phyloP scores from a whole-genome alignment of 2,329 filamentous ascomycete genomes.

The Geosmithia flava region DNA sequence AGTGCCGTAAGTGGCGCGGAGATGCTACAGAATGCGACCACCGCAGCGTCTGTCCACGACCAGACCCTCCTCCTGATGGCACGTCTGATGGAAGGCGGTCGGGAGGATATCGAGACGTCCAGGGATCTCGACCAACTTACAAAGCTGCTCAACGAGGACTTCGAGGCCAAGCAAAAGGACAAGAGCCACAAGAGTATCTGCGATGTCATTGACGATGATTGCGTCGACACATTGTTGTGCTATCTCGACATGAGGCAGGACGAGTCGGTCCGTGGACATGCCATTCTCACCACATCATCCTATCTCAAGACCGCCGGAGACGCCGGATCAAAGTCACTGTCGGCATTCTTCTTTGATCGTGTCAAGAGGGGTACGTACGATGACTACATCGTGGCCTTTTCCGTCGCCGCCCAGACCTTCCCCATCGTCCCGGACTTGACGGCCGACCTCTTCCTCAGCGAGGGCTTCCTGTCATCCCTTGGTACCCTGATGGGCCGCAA shows the following conservation, averaged over 20 bases:
- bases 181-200: constrained; percentile 36
- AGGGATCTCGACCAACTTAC: constrained; percentile 45
- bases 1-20: constrained; percentile 12
- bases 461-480: constrained; percentile 72
- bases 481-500: constrained; percentile 66
- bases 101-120: constrained; percentile 65
- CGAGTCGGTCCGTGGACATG: constrained; percentile 63
- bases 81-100: constrained; percentile 79
- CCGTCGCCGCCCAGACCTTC: constrained; percentile 79
- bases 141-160: constrained; percentile 45
- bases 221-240: constrained; percentile 73
- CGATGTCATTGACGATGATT: constrained; percentile 57
- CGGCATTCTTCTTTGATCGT: constrained; percentile 61
- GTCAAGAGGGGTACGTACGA: constrained; percentile 69
- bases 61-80: constrained; percentile 70
- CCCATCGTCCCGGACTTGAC: constrained; percentile 70
- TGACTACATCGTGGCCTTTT: constrained; percentile 84
- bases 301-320: constrained; percentile 69
- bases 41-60: constrained; percentile 35
- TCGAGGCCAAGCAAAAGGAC: constrained; percentile 27
- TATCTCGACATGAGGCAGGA: constrained; percentile 77
- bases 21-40: constrained; percentile 15
- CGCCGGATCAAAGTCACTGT: constrained; percentile 56
- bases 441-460: constrained; percentile 70
- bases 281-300: constrained; percentile 69